These are phyloP conservation scores for Xerophyta viscosa DNA, from an alignment of 106 monocot species.

Conservation along the genomic window DNA sequence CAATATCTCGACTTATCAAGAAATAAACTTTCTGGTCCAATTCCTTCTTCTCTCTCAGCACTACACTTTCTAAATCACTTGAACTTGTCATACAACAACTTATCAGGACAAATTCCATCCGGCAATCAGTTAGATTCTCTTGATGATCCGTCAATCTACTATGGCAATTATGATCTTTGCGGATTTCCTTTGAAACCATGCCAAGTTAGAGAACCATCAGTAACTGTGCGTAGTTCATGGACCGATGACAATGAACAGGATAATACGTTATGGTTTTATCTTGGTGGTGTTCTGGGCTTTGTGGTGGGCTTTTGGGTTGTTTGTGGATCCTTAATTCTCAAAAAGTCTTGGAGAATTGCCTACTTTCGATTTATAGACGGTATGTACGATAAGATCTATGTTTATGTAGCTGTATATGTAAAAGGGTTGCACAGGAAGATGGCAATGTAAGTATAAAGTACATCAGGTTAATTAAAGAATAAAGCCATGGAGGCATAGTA, in stretches of 20 bases:
- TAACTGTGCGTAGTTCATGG: not conserved
- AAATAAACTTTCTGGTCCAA: conserved; percentile 19
- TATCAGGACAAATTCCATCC: not conserved
- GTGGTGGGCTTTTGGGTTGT: not conserved
- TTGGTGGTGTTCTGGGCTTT: not conserved
- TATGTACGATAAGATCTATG: not conserved
- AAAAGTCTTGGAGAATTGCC: not conserved
- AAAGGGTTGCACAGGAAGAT: too few relatives aligned
- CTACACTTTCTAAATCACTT: not conserved
- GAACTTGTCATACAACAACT: too few relatives aligned
- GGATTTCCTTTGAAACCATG: not conserved
- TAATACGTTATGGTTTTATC: not conserved
- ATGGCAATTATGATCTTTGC: not conserved
- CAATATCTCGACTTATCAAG: conserved; percentile 21
- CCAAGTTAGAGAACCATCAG: not conserved
- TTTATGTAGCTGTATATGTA: too few relatives aligned
- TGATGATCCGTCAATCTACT: conserved; percentile 1
- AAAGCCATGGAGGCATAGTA: too few relatives aligned
- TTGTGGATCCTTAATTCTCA: not conserved
- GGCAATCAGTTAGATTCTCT: not conserved
- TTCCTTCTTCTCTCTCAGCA: conserved; percentile 12
- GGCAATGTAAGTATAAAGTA: too few relatives aligned
- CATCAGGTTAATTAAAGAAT: too few relatives aligned
- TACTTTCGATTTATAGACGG: not conserved
- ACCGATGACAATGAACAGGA: not conserved